These are phyloP conservation scores for Poa annua DNA, from an alignment of 176 grass and related monocot species.

Conservation along the genomic window DNA sequence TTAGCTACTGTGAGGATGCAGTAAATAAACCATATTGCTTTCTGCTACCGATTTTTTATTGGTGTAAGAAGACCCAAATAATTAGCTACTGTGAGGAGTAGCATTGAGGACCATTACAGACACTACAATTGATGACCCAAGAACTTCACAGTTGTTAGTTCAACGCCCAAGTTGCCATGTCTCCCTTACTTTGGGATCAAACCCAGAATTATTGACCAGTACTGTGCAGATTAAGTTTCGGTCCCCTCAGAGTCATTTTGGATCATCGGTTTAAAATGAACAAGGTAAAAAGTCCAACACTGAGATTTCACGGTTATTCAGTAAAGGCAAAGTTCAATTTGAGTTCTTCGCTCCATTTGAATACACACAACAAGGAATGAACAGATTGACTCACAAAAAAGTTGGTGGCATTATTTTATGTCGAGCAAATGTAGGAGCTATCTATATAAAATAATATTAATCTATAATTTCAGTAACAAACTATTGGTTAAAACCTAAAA, in stretches of 20 bases:
- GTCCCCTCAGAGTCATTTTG: conserved; percentile 18
- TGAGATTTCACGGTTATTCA: not conserved
- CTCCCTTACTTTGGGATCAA: conserved; percentile 48
- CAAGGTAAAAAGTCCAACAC: conserved; percentile 19
- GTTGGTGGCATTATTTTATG: not conserved
- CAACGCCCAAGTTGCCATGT: conserved; percentile 55
- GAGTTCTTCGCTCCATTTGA: not conserved
- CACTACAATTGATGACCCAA: conserved; percentile 66
- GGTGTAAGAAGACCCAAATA: conserved; percentile 18
- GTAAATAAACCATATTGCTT: conserved; percentile 48
- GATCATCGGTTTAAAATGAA: conserved; percentile 16
- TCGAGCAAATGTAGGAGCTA: conserved; percentile 18
- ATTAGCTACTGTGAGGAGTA: conserved; percentile 15
- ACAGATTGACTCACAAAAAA: conserved; percentile 19
- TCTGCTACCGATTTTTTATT: conserved; percentile 22
- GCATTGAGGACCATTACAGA: conserved; percentile 46
- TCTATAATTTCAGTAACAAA: conserved; percentile 1
- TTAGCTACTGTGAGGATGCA: conserved; percentile 30
- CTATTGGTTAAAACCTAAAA: conserved; percentile 5
- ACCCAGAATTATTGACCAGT: conserved; percentile 56
- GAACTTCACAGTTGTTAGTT: conserved; percentile 78
- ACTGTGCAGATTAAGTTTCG: conserved; percentile 42
- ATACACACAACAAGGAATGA: not conserved
- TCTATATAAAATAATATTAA: not conserved
- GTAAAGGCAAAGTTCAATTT: not conserved